Percentiles rank a stretch among this genome's conserved stretches.
These are phyloP conservation scores for Candida sanyaensis DNA, from an alignment of 1,139 yeast species.

Conservation along the genomic window DNA sequence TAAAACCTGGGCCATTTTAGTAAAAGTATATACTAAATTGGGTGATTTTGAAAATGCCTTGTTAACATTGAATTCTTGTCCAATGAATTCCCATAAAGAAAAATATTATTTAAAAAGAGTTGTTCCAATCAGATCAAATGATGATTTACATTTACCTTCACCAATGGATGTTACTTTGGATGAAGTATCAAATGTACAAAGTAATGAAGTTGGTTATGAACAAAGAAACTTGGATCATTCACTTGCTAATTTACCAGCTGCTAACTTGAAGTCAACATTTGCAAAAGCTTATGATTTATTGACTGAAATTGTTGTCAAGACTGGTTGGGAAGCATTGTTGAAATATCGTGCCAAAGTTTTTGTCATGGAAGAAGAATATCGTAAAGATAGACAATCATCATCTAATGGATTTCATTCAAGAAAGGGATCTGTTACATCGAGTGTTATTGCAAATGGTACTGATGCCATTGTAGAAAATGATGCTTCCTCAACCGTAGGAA, in stretches of 20 bases:
- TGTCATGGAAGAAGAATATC: slow-evolving; percentile 93
- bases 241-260: slow-evolving; percentile 72
- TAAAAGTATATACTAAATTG: slow-evolving; percentile 67
- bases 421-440: slow-evolving; percentile 17
- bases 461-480: slow-evolving; percentile 17
- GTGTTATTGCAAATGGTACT: slow-evolving; percentile 2
- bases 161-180: slow-evolving; percentile 79
- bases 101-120: slow-evolving; percentile 57
- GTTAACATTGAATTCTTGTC: slow-evolving; percentile 84
- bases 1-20: slow-evolving; percentile 77
- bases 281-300: slow-evolving; percentile 77
- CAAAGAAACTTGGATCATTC: slow-evolving; percentile 65
- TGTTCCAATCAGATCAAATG: slow-evolving; percentile 56
- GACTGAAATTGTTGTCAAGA: slow-evolving; percentile 65
- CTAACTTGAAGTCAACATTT: slow-evolving; percentile 76
- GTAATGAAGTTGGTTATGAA: slow-evolving; percentile 51
- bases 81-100: slow-evolving; percentile 78
- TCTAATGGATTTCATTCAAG: slow-evolving; percentile 18
- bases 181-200: slow-evolving; percentile 56
- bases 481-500: slow-evolving; percentile 37
- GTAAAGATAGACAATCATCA: slow-evolving; percentile 39
- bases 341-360: slow-evolving; percentile 80
- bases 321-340: slow-evolving; percentile 91
- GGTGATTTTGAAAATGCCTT: slow-evolving; percentile 78
- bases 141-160: slow-evolving; percentile 71